Evolutionary conservation across 2,329 filamentous ascomycete genomes (phyloP).

Genomic region (Alternaria brassicae): DNA sequence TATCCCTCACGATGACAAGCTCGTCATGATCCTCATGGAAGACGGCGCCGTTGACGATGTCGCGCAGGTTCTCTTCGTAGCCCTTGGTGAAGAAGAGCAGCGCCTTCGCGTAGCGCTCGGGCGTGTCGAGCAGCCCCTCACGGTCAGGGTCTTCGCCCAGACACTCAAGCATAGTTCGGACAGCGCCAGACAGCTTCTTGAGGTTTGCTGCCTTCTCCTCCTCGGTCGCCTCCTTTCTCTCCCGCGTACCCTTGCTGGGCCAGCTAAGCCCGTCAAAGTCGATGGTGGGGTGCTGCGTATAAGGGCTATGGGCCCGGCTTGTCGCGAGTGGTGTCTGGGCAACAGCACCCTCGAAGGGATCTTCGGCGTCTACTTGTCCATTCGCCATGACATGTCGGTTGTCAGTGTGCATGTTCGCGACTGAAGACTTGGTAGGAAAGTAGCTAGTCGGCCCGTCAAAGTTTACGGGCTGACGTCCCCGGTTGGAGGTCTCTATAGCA

Average conservation of each 20-base stretch:
- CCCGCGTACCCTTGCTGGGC: conserved; percentile 68
- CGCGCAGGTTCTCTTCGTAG: conserved; percentile 91
- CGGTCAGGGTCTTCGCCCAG: conserved; percentile 71
- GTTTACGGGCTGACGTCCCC: conserved; percentile 55
- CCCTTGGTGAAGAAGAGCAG: conserved; percentile 96
- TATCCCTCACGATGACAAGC: conserved; percentile 97
- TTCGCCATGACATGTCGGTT: conserved; percentile 29
- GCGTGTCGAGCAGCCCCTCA: conserved; percentile 70
- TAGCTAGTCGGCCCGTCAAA: conserved; percentile 49
- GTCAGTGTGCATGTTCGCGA: conserved; percentile 22
- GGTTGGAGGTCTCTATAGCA: conserved; percentile 66
- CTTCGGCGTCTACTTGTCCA: conserved; percentile 54
- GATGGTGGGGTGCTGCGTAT: conserved; percentile 59
- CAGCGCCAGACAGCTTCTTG: conserved; percentile 67
- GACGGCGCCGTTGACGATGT: conserved; percentile 91
- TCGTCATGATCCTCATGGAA: conserved; percentile 98
- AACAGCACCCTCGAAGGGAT: conserved; percentile 60
- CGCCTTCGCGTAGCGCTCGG: conserved; percentile 90
- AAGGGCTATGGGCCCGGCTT: conserved; percentile 60
- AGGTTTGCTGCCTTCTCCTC: conserved; percentile 65
- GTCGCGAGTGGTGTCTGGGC: conserved; percentile 61
- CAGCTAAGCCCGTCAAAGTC: conserved; percentile 65
- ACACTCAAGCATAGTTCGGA: conserved; percentile 69
- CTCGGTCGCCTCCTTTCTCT: conserved; percentile 64
- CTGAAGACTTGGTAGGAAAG: conserved; percentile 34